These are phyloP conservation scores for Penicillium sp. DNA, from an alignment of 2,329 filamentous ascomycete genomes.

Conservation along the genomic window DNA sequence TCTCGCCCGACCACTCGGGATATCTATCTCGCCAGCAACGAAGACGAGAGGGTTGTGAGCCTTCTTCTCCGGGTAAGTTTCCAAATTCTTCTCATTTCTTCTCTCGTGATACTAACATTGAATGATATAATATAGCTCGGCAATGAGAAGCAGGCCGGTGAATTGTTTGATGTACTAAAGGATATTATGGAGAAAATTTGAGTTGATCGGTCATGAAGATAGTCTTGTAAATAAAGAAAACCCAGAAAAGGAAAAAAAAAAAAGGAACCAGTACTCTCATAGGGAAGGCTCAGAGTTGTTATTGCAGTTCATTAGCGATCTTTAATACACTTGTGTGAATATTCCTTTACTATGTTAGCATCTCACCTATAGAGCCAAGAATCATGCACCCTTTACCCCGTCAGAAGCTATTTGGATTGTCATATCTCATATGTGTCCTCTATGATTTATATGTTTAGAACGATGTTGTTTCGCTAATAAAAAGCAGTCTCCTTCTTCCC, in stretches of 20 bases:
- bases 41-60: slow-evolving; percentile 53
- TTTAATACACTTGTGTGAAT: neutral
- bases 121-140: neutral
- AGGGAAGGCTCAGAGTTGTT: neutral
- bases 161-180: neutral
- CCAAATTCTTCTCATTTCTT: neutral
- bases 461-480: no score
- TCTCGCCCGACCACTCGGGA: slow-evolving; percentile 62
- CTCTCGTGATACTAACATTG: neutral
- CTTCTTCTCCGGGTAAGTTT: slow-evolving; percentile 56
- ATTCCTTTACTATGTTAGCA: no score
- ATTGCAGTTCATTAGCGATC: neutral
- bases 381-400: no score
- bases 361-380: no score
- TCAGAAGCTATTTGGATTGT: no score
- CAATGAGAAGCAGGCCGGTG: neutral
- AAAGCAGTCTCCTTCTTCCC: no score
- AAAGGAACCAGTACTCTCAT: neutral
- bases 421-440: no score
- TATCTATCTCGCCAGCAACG: slow-evolving; percentile 61
- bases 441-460: no score
- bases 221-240: neutral
- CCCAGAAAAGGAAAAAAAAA: neutral
- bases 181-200: neutral
- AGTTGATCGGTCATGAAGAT: neutral